phyloP scores from a whole-genome alignment of 176 grass and related monocot genomes.

The Eleusine indica region DNA sequence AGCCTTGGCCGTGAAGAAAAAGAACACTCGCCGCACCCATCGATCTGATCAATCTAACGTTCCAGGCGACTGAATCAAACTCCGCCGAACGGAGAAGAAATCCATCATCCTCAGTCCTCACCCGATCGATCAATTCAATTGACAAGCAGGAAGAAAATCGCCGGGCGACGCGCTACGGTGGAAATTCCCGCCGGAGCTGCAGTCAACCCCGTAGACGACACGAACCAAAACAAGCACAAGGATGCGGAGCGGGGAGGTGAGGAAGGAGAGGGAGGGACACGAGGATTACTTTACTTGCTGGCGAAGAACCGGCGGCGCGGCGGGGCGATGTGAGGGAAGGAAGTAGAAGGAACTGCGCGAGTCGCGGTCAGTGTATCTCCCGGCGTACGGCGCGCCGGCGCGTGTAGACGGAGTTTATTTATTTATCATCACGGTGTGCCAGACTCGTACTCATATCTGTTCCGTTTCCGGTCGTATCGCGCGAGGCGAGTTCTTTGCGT shows the following conservation, averaged over 20 bases:
- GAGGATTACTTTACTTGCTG: slow-evolving; percentile 19
- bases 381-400: not conserved
- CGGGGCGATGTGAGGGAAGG: not conserved
- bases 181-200: not conserved
- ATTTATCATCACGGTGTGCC: not conserved
- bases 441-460: not conserved
- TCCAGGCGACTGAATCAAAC: not conserved
- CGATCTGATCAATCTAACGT: not conserved
- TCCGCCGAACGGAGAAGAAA: not conserved
- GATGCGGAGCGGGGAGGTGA: not conserved
- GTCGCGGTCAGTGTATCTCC: slow-evolving; percentile 8
- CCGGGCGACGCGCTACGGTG: not conserved
- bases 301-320: slow-evolving; percentile 5
- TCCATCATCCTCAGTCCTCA: not conserved
- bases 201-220: not conserved
- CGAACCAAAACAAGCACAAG: not conserved
- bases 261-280: too few relatives aligned
- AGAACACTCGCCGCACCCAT: not conserved
- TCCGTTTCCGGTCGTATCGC: not conserved
- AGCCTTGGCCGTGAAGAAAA: not conserved
- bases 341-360: not conserved
- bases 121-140: not conserved
- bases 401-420: not conserved
- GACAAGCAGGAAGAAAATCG: not conserved
- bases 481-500: not conserved